phyloP scores from a whole-genome alignment of 108 stramenopile species.

The Thalassiosira profunda region DNA sequence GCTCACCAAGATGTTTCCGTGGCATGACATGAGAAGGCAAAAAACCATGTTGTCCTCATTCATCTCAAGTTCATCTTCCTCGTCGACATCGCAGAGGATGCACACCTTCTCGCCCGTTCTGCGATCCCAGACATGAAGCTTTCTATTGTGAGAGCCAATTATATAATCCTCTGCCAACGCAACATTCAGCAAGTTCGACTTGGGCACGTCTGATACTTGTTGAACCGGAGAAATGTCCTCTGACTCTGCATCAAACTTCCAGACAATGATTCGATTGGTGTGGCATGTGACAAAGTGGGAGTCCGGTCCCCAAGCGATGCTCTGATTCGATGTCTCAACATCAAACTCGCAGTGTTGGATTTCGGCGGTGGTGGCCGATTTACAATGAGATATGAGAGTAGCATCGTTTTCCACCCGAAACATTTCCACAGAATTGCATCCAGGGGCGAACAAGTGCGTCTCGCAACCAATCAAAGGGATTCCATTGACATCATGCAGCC shows the following conservation, averaged over 20 bases:
- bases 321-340: too few species aligned
- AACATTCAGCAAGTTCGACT: conserved; percentile 1
- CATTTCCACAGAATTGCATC: not conserved
- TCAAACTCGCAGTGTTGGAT: too few species aligned
- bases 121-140: conserved; percentile 10
- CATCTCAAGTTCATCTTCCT: conserved; percentile 1
- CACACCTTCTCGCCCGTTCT: not conserved
- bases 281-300: not conserved
- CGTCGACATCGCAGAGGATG: conserved; percentile 11
- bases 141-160: not conserved
- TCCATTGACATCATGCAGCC: not conserved
- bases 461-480: not conserved
- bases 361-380: too few species aligned
- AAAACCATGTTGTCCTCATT: not conserved
- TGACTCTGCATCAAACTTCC: not conserved
- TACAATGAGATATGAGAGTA: not conserved
- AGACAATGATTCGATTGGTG: not conserved
- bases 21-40: not conserved
- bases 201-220: too few species aligned
- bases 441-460: not conserved
- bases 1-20: conserved; percentile 2
- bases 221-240: too few species aligned
- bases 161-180: conserved; percentile 5
- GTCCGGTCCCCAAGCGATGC: conserved; percentile 1
- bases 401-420: not conserved